phyloP scores from a whole-genome alignment of 1,284 basidiomycete species.

The Cutaneotrichosporon sp. region DNA sequence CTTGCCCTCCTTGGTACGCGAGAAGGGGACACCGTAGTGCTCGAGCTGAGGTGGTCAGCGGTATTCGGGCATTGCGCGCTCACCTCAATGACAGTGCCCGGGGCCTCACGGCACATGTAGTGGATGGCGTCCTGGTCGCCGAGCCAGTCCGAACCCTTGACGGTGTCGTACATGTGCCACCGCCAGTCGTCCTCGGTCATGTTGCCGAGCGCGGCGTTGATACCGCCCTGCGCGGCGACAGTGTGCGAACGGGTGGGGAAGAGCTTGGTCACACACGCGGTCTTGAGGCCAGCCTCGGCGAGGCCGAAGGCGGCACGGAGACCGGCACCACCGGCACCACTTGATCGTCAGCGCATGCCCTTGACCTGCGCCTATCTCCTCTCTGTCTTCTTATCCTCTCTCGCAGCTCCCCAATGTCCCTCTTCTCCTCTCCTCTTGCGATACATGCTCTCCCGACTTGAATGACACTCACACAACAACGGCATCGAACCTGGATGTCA shows the following conservation, averaged over 20 bases:
- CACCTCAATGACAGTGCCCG: constrained; percentile 88
- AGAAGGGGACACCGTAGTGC: constrained; percentile 99
- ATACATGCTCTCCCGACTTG: background rate
- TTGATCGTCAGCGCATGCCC: constrained; percentile 41
- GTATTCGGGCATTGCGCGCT: constrained; percentile 27
- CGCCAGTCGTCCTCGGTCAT: constrained; percentile 99
- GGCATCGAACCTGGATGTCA: constrained; percentile 75
- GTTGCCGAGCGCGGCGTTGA: constrained; percentile 98
- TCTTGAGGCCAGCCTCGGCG: constrained; percentile 97
- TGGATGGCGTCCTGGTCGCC: constrained; percentile 99
- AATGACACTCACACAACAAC: constrained; percentile 87
- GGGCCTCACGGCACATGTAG: constrained; percentile 98
- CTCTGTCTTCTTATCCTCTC: background rate
- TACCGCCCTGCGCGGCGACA: constrained; percentile 98
- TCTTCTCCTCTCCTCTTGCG: background rate
- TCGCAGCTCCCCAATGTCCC: no score
- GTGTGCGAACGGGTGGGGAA: constrained; percentile 99
- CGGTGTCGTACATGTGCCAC: constrained; percentile 99
- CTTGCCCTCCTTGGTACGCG: constrained; percentile 97
- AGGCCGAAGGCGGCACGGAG: constrained; percentile 98
- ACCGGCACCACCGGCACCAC: constrained; percentile 97
- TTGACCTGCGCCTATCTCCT: background rate
- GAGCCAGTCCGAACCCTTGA: constrained; percentile 99
- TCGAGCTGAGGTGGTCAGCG: constrained; percentile 70
- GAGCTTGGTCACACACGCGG: constrained; percentile 96